Evolutionary conservation across 257 asterid species (phyloP), one percentile per base, ranked within the genome.

Genomic region (Penstemon newberryi): DNA sequence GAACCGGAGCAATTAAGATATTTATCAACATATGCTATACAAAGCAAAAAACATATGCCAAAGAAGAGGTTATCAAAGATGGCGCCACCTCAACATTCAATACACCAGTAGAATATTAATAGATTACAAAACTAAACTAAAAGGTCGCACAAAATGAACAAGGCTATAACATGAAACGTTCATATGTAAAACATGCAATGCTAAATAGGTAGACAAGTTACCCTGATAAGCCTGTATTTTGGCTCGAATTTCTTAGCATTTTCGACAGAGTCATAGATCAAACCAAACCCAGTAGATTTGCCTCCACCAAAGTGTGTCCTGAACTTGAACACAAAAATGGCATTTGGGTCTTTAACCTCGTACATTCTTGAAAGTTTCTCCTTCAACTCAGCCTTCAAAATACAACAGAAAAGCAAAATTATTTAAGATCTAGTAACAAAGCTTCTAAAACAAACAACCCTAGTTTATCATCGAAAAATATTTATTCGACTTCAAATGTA

Each of bases 251-350:
- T 91, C 86, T 89, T 91, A 0, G 98, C 98, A 51, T 79, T 92
- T 77, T 92, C 98, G n/a, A 92, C 98, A 10, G 95, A 80, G 63
- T 92, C 98, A 11, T 92, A 89, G 62, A 92, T 92, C 89, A 92
- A 75, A 13, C 96, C 96, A 70, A 92, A 89, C 6, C 96, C 96
- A 5, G 98, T 92, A 15, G 98, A 92, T 76, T 92, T 92, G 72
- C 98, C 98, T 43, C 98, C 98, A 74, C 98, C 98, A 73, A 92
- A 92, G 79, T 92, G 98, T 36, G 98, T 89, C 80, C 98, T 80
- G 84, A 89, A 92, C 86, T 92, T 92, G 80, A 92, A 92, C 46
- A 92, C 96, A 39, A 89, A 92, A 70, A 89, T 92, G 63, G 96
- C 75, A 77, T 92, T 92, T 7, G 88, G 75, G 25, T 92, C 98